These are phyloP conservation scores for Ascomycota sp. DNA, from an alignment of 2,329 filamentous ascomycete genomes.

Conservation along the genomic window DNA sequence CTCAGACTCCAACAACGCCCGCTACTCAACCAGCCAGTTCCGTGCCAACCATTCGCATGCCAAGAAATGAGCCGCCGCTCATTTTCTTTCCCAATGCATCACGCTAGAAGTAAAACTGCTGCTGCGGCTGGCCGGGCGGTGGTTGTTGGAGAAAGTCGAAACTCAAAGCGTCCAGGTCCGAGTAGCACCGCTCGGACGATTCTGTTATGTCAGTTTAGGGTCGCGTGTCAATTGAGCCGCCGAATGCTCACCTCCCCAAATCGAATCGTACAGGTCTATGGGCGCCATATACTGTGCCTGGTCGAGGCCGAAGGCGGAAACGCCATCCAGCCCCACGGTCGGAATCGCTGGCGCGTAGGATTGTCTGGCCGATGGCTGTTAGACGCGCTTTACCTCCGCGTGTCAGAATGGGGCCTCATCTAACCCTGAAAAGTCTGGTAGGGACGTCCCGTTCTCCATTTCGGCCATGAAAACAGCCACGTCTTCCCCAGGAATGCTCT, in stretches of 20 bases:
- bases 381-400: slow-evolving; percentile 1
- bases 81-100: too few species aligned
- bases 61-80: too few species aligned
- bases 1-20: too few species aligned
- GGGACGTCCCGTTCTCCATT: slow-evolving; percentile 32
- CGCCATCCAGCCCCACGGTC: slow-evolving; percentile 18
- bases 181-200: slow-evolving; percentile 36
- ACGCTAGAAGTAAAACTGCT: slow-evolving; percentile 32
- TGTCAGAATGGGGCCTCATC: slow-evolving; percentile 1
- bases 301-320: slow-evolving; percentile 29
- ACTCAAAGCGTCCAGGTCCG: slow-evolving; percentile 29
- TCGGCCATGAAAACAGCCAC: slow-evolving; percentile 42
- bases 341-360: not conserved
- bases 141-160: slow-evolving; percentile 38
- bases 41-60: too few species aligned
- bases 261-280: slow-evolving; percentile 45
- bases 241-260: slow-evolving; percentile 36
- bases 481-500: slow-evolving; percentile 32
- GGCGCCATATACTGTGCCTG: slow-evolving; percentile 38
- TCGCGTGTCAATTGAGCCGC: not conserved
- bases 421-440: slow-evolving; percentile 23
- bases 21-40: too few species aligned
- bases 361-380: too few species aligned
- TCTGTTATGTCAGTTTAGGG: slow-evolving; percentile 16
- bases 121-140: slow-evolving; percentile 32